Evolutionary conservation across 768 basidiomycete genomes (phyloP), one percentile per base, ranked within the genome.

Genomic region (button mushroom (Agaricus bisporus)): DNA sequence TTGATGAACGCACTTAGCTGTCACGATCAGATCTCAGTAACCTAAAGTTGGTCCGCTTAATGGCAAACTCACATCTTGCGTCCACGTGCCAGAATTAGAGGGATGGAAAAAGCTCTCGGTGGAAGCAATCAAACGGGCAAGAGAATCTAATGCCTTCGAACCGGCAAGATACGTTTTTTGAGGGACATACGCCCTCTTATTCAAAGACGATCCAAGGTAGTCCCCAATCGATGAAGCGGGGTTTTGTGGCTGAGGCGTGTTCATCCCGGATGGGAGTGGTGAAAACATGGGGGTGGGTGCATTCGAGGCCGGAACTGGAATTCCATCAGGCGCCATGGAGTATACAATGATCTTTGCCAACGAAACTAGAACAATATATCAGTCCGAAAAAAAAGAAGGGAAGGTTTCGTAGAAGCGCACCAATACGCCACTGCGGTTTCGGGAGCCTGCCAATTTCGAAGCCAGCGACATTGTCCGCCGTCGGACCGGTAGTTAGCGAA

Each of bases 21-120:
- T 32, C 35, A 17, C 18, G 20, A 18, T 5, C 8, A 15, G 28
- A 22, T 15, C 20, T 43, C 9, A 53, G 36, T 22, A 35, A 41
- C 3, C 12, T 1, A n/a, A 15, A 48, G 29, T 11, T 10, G n/a
- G 15, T 17, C 26, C 41, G 12, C 29, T 11, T 22, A 32, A 48
- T 5, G 36, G 18, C 38, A 47, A 29, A 68, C 78, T 55, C 68
- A 86, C 85, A 72, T 88, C 85, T 48, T 76, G 70, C 4, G 90
- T 90, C 86, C 90, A 93, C 10, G 79, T 73, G 8, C 91, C 91
- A 1, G 88, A 88, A 62, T 91, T 93, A 9, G 85, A 85, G 0
- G 92, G 92, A 64, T 94, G 92, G 70, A 94, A 95, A 71, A 92
- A 93, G 52, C 84, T 85, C 67, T 95, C 93, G 25, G 84, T 88